Base-by-base conservation (phyloP, 768 basidiomycete species). In the Mycena pura region DNA sequence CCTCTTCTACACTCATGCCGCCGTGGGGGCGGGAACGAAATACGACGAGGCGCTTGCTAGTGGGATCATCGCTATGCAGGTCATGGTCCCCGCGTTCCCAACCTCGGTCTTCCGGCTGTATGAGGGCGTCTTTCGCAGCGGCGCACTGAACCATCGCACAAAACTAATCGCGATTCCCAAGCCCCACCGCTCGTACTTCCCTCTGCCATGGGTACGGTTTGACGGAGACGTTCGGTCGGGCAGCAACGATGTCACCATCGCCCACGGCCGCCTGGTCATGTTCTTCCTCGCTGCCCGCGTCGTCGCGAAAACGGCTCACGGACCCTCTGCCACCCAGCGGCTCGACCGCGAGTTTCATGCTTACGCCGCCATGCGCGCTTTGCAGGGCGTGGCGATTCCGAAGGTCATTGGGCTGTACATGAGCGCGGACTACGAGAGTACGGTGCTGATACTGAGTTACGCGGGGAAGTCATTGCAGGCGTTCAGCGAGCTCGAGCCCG, bases 61-160 rank as follows among this genome's bases (percentile, higher is more conserved):
- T 29, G n/a, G 21, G 47, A 43, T 49, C 39, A 32, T 25, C 36
- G 40, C 32, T 8, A 58, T 41, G 47, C 57, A 41, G 27, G 25
- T 51, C 25, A 59, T 22, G 0, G 40, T 59, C 0, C 57, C 57
- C 1, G 22, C 49, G 22, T 50, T 59, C 57, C 49, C 32, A 50
- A 51, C 40, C 24, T 50, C 41, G 31, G 22, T 59, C 3, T 59
- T 51, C 22, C 32, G 36, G 41, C 49, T 41, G 2, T 41, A 32
- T 40, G 57, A 59, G 41, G 57, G 48, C 14, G 31, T 51, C 17
- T 59, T 59, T 41, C 57, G 57, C 49, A n/a, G n/a, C n/a, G 57
- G 41, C 32, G 57, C 40, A 32, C 15, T 43, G 14, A 43, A 50
- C 8, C 48, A 41, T 41, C 46, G 57, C 57, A 59, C 48, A 15